Base-by-base conservation (phyloP, 1,139 yeast species). In the Geotrichum fermentans region DNA sequence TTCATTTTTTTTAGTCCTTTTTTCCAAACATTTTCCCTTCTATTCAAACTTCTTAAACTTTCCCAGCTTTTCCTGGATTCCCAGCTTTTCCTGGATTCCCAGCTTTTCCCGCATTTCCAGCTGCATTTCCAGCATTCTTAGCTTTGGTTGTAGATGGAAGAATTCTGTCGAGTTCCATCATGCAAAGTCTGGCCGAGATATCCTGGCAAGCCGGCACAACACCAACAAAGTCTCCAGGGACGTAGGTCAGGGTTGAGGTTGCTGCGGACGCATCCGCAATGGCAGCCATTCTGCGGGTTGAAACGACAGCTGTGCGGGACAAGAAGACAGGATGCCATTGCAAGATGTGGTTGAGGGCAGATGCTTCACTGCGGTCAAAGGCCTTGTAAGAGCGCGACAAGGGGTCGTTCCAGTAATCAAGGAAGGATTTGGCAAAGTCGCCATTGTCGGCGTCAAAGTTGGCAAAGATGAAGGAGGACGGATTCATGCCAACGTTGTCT, bases 291-390 rank as follows among this genome's bases (percentile, higher is more conserved):
- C 75, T 66, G 57, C 79, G 73, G 40, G 79, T 72, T 4, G 88
- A 87, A 0, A 92, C 77, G 13, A 90, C 67, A 0, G 88, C 83
- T 4, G 94, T 73, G 59, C 80, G 83, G 50, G 84, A 75, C 57
- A 90, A 73, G 36, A 84, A 70, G 43, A 77, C 77, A 8, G 96
- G 95, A 64, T 92, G 98, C 97, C 97, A 92, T 66, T 89, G 97
- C 55, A 89, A 71, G 32, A 88, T 72, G 65, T 92, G 97, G 18
- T 88, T 79, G 49, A 90, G 64, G 0, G 92, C 87, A 11, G 81
- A 75, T 53, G 78, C 80, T 3, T 85, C 82, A 28, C 56, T 56
- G 13, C 37, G 35, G 16, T 78, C 77, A 67, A 86, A 85, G 61
- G 77, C 77, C 32, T 70, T 72, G 66, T 84, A 88, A 43, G 74